Conservation (phyloP, 345 rosid species). For the Syzygium aromaticum region DNA sequence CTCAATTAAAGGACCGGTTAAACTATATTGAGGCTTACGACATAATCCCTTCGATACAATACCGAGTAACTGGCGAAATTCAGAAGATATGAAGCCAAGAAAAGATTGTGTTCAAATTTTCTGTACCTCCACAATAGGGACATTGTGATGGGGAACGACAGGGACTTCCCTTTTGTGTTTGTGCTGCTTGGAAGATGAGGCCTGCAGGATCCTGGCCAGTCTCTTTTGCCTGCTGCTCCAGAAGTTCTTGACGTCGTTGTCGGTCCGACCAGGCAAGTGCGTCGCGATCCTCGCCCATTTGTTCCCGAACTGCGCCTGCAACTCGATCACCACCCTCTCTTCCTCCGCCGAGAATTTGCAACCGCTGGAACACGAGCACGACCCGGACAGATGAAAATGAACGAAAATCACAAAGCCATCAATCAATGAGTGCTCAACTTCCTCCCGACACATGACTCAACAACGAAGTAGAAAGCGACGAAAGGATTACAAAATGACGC, state of each 20-base stretch:
- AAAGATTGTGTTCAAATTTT: neutral
- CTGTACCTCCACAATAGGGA: neutral
- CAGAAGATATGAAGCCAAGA: neutral
- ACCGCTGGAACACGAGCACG: conserved; percentile 30
- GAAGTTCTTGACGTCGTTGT: conserved; percentile 91
- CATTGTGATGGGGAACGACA: neutral
- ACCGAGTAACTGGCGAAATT: neutral
- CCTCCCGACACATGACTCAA: rapidly evolving
- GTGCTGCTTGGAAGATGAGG: conserved; percentile 27
- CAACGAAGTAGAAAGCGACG: neutral
- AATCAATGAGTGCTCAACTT: neutral
- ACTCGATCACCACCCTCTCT: conserved; percentile 81
- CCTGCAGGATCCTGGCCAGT: conserved; percentile 61
- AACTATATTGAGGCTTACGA: neutral
- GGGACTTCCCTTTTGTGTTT: conserved; percentile 18
- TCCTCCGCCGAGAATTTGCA: conserved; percentile 89
- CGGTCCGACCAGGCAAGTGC: conserved; percentile 72
- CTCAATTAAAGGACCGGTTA: neutral
- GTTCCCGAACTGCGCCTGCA: conserved; percentile 78
- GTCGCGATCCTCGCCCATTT: conserved; percentile 97
- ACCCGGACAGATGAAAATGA: neutral
- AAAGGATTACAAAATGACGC: neutral
- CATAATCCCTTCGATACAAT: neutral
- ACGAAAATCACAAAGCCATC: neutral
- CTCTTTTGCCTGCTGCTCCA: conserved; percentile 95